Percentiles rank a stretch among this genome's conserved stretches.
phyloP scores from a whole-genome alignment of 371 early-diverging fungal species.

The Mucor lusitanicus region DNA sequence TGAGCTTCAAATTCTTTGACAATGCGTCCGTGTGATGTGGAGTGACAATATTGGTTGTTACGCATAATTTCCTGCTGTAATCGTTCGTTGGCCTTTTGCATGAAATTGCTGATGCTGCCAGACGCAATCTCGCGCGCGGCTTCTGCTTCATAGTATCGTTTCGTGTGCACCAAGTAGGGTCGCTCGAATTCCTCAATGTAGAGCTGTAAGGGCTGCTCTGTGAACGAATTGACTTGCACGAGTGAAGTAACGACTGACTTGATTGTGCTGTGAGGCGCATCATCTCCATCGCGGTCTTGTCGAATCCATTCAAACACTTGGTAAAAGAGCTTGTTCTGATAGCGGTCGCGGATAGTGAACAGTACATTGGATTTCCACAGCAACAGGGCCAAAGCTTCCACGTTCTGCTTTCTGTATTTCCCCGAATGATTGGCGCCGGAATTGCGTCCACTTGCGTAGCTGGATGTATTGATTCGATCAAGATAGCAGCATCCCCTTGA shows the following conservation, averaged over 20 bases:
- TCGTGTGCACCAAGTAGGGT: conserved; percentile 70
- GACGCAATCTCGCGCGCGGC: conserved; percentile 62
- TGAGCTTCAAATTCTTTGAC: conserved; percentile 77
- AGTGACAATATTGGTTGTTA: conserved; percentile 64
- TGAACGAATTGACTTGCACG: conserved; percentile 71
- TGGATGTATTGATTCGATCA: conserved; percentile 59
- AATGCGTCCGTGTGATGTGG: conserved; percentile 66
- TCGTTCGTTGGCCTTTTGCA: conserved; percentile 60
- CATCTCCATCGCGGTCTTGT: conserved; percentile 71
- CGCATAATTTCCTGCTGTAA: conserved; percentile 61
- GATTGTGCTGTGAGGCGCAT: conserved; percentile 59
- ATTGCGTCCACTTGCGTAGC: conserved; percentile 33
- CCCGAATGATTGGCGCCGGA: conserved; percentile 42
- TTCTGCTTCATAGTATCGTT: conserved; percentile 74
- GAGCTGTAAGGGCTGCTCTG: conserved; percentile 68
- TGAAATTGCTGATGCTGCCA: conserved; percentile 67
- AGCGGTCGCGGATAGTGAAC: conserved; percentile 57
- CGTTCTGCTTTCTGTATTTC: conserved; percentile 63
- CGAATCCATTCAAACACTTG: conserved; percentile 73
- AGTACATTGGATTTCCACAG: conserved; percentile 78
- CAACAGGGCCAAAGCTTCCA: conserved; percentile 72
- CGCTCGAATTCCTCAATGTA: conserved; percentile 84
- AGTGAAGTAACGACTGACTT: conserved; percentile 60
- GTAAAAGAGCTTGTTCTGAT: conserved; percentile 68
- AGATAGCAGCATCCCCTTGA: conserved; percentile 76